Evolutionary conservation across 495 filamentous ascomycete genomes (phyloP), one percentile per base, ranked within the genome.

Genomic region (Xylaria flabelliformis): DNA sequence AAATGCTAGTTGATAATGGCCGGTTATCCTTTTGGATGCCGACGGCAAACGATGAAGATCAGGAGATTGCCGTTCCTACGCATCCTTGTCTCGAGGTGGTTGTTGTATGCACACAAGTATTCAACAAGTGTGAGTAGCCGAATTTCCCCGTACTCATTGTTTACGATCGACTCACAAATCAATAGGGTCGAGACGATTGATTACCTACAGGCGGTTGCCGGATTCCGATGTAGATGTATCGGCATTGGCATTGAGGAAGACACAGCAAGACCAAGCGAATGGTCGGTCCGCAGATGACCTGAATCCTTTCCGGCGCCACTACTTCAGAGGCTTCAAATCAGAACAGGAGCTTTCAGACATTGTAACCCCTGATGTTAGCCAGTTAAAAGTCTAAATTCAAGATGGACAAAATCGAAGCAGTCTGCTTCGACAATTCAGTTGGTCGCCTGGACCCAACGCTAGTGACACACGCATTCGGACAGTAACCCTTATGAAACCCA

Each of bases 11-110:
- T n/a, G 90, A 93, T 42, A 83, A 88, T 72, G 97, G 94, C 0
- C 84, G 96, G 56, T 77, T 99, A 2, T 92, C 90, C 10, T 94
- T 99, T 85, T 99, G 96, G 96, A 98, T 98, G 94, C 96, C 96
- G 0, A 97, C 94, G 1, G 90, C 93, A 0, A 95, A 93, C 77
- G 94, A 96, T 64, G 88, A 88, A 64, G 84, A 88, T 56, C 84
- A 88, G 12, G 92, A 94, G 75, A 87, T 97, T 9, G 83, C 88
- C 0, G 87, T 97, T 19, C 96, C 96, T 2, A 88, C 84, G 64
- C 93, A 98, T 79, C 91, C 91, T 6, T 88, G 89, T 59, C 79
- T 99, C 29, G 87, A 93, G 77, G 78, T 96, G n/a, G 83, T 94
- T 41, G 89, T 86, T 65, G 89, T 95, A 39, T 97, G 93, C 75